Evolutionary conservation across 805 yeast species (phyloP), one percentile per base, ranked within the genome.

Genomic region (Saccharomycopsis fermentans): DNA sequence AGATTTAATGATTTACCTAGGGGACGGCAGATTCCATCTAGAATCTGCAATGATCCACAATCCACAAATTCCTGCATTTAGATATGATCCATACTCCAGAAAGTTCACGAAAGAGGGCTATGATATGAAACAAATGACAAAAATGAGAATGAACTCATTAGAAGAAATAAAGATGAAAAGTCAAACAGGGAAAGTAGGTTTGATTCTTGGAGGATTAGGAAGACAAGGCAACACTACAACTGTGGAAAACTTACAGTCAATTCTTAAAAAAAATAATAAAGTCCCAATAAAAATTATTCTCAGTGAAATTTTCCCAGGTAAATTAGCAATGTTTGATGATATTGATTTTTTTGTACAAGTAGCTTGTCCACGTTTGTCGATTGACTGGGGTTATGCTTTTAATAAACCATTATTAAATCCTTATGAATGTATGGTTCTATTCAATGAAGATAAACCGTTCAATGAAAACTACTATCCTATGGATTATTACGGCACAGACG

Each of bases 341-440:
- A 81, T 92, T 17, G 99, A 94, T 71, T 96, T 91, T 1, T 94
- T 94, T 77, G 87, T 94, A 14, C 99, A 94, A 71, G 96, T 94
- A 2, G 99, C 99, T 0, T 94, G 99, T 69, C 99, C 99, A 0
- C 77, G 99, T 66, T 74, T 94, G 52, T 89, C 96, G 1, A 92
- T 94, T 48, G 99, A 94, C 70, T 94, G 99, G 99, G 99, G 99
- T 0, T 94, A 94, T 70, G 99, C 99, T 0, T 94, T 94, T 68
- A 83, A 83, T 60, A 87, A 87, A 67, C 99, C 99, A 0, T 73
- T 94, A 50, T 72, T 94, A 59, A 92, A 99, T 0, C 99, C 99
- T 0, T 94, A 94, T 69, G 99, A 94, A 68, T 90, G 97, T 0
- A 90, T 88, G 89, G 96, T 91, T 4, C 79, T 90, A 78, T 70